Base-by-base conservation (phyloP, 2,329 filamentous ascomycete genomes). In the Lecanicillium sp. region DNA sequence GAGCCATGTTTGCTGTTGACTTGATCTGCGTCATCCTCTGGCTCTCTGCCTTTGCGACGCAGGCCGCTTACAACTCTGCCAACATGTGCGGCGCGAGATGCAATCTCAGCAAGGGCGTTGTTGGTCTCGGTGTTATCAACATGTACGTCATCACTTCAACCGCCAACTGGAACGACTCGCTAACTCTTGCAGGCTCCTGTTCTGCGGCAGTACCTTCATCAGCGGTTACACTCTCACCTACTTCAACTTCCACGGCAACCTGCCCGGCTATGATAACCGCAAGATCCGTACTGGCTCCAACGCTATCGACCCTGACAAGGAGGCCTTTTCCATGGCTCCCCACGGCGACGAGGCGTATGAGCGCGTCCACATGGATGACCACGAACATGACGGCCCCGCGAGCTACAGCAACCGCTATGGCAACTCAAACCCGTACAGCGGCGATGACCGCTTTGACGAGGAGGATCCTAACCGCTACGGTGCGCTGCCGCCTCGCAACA, bases 271-370 rank as follows among this genome's bases (percentile, higher is more conserved):
- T 61, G 78, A 80, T 57, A 70, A 69, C 54, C 68, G 61, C 58
- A 62, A 68, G 58, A 56, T 71, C 45, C 65, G 70, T 43, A 61
- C 61, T 51, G 60, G 60, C 51, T 55, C 51, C 51, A 65, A 70
- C 55, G 77, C 78, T 66, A 83, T 83, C 55, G 81, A 84, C 60
- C 81, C 81, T 1, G 81, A 85, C 63, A 84, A 84, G 69, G 80
- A 81, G 23, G 81, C 81, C 51, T 85, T 85, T 66, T 83, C 79
- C 49, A 82, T 81, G 64, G 78, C 78, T 12, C 78, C 79, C n/a
- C 77, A 81, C 58, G 79, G 81, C 56, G 81, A 84, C 54, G 81
- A 84, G 58, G 74, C 77, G 36, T 84, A 84, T 58, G 77, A 80
- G 43, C 78, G 77, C 12, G 73, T 84, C 52, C 73, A 81, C 62